Base-by-base conservation (phyloP, 805 yeast species). In the Lipomyces sp. region DNA sequence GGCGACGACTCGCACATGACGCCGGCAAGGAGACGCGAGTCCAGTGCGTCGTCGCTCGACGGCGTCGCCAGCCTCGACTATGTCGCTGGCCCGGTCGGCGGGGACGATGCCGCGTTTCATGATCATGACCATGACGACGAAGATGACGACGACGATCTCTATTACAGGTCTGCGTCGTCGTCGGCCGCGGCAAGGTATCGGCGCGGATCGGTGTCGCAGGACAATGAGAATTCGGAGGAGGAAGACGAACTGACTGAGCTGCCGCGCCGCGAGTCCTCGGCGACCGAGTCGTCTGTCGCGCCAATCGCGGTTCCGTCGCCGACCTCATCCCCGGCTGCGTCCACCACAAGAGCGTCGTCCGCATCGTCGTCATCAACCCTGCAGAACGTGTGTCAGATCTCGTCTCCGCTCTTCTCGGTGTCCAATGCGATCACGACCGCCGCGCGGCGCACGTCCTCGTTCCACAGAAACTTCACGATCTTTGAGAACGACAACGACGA, bases 141-240 rank as follows among this genome's bases (percentile, higher is more conserved):
- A 14, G 50, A 46, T 10, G 50, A 47, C 34, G 51, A 47, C 23
- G 51, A 38, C 16, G 51, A 47, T 13, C 45, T 46, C 24, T 53
- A 53, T 38, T 53, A 53, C 22, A 48, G 56, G 24, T 48, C 46
- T 23, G 38, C 19, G 13, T 26, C 49, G 24, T 14, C 49, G 11
- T 13, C 50, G 2, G 32, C 44, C 18, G n/a, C 26, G 4, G 36
- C 44, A 23, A 21, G 26, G 14, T 16, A 29, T 8, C 42, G 42
- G 10, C 45, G 38, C 19, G 18, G 13, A 6, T 33, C 39, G 29
- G 29, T 39, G 6, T 22, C 31, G 26, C 29, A 39, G 3, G 49
- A 32, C 22, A 29, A 46, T 42, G 47, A 45, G 26, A 50, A 45
- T 26, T 44, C 50, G 13, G 51, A 28, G n/a, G 55, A 51, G 13